Evolutionary conservation across 148 eudicot genomes (phyloP), one percentile per base, ranked within the genome.

Genomic region (Chenopodium quinoa): DNA sequence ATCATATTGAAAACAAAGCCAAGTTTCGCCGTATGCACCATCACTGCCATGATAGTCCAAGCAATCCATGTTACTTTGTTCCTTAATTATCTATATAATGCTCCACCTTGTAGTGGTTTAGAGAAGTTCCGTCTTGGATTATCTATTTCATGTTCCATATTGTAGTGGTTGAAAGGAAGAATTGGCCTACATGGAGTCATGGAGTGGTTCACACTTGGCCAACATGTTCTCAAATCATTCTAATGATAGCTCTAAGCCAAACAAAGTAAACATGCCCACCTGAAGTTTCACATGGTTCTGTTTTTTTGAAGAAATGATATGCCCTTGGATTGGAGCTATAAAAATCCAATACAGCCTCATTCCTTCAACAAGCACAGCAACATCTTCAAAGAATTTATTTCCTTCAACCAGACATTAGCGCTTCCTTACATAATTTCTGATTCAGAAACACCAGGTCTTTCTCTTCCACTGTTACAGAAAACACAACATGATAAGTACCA

Each of bases 401-500:
- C 13, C 54, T 50, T 50, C 54, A 50, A 50, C 54, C 54, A 50
- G 14, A 50, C 16, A 50, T 50, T 50, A 12, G 13, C 54, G 3
- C 54, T 50, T 10, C 54, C 54, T 50, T 50, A 50, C 54, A 50
- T 2, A 11, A 13, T 50, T 50, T 50, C 54, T 50, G 13, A 50
- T 50, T 50, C 54, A 9, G 3, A 50, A 50, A 50, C 54, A 50
- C 14, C 54, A 50, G 13, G 14, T 10, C 54, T 50, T 50, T 50
- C 54, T 50, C 54, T 50, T 50, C 54, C 54, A 13, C 54, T 50
- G 14, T 50, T 50, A 2, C 13, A 13, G 14, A 13, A 50, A 50
- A 13, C 54, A 50, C 9, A 78, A 78, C 60, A 84, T 84, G 86
- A 78, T 84, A 13, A 84, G 84, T 60, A 48, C 86, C 37, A 84